Evolutionary conservation across 2,329 filamentous ascomycete species (phyloP), one percentile per base, ranked within the genome.

Genomic region (Hypoxylon sp.): DNA sequence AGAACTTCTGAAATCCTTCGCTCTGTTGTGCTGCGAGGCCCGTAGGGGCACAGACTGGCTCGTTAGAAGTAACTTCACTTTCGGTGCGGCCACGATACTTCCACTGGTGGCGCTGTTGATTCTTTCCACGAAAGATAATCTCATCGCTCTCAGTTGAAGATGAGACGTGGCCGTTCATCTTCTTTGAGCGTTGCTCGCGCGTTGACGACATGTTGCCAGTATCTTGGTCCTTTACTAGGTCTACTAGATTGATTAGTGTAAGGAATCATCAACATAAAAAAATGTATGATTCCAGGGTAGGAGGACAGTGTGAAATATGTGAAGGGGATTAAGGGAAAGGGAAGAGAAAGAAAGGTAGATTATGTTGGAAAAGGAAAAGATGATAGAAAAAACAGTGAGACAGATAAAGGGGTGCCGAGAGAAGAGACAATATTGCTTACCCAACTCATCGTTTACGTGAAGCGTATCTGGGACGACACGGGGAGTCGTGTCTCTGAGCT

Each of bases 1-100:
- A 90, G 75, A 91, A 91, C 57, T 85, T 83, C 75, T 89, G 86
- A 71, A 91, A 91, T n/a, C 89, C 89, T 75, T 90, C 87, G 34
- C 84, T 84, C 71, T 86, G 85, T 75, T 90, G 88, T 25, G 86
- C 84, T 38, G 77, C 78, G 34, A 86, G 76, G 7, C 83, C 86
- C 19, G 82, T 77, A 10, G 88, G 88, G 21, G 87, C 87, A 55
- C 84, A 79, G 36, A 88, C 79, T 5, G 87, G 86, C 50, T 85
- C 84, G 45, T 75, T 78, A 46, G 78, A 77, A 17, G 76, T 73
- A n/a, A 80, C 72, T 67, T 86, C 82, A 79, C 53, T 84, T 82
- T 38, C 80, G 78, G 65, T 21, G 17, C 38, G 38, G 9, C 38
- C 38, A 21, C 38, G 38, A 11, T 85, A 86, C 67, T 80, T 78